Evolutionary conservation across 2,329 filamentous ascomycete genomes (phyloP).

Genomic region (Rhynchosporium graminicola): DNA sequence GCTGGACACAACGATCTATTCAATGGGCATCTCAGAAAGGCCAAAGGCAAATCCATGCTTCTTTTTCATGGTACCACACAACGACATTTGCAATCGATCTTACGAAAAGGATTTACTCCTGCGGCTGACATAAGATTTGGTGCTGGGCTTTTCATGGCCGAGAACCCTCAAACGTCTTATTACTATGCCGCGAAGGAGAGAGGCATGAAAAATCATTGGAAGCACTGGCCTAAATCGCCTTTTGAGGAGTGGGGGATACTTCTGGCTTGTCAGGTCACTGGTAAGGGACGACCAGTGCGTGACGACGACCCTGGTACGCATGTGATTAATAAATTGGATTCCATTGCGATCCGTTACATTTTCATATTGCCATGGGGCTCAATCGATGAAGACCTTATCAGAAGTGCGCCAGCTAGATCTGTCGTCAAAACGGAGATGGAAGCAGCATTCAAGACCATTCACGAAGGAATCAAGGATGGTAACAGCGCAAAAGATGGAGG

Average conservation of each 20-base stretch:
- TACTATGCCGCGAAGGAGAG: not conserved
- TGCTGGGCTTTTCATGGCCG: conserved; percentile 11
- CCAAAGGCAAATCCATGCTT: not conserved
- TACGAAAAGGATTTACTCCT: conserved; percentile 2
- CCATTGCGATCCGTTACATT: conserved; percentile 6
- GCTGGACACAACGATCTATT: not conserved
- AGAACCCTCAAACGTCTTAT: not conserved
- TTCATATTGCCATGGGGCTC: not conserved
- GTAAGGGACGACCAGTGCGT: not conserved
- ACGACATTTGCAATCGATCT: not conserved
- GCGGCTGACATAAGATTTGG: not conserved
- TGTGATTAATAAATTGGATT: conserved; percentile 10
- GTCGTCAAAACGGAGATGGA: not conserved
- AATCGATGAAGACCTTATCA: not conserved
- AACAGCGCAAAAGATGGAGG: not conserved
- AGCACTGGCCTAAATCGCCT: not conserved
- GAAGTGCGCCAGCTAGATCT: not conserved
- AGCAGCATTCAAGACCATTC: not conserved
- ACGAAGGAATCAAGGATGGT: not conserved
- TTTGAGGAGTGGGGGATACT: not conserved
- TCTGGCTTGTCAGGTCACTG: conserved; percentile 3
- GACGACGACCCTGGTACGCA: not conserved
- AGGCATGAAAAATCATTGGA: too few relatives aligned
- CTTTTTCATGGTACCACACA: conserved; percentile 10
- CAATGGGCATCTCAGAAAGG: not conserved